phyloP scores from a whole-genome alignment of 2,329 filamentous ascomycete species.

The Aspergillus sp. region DNA sequence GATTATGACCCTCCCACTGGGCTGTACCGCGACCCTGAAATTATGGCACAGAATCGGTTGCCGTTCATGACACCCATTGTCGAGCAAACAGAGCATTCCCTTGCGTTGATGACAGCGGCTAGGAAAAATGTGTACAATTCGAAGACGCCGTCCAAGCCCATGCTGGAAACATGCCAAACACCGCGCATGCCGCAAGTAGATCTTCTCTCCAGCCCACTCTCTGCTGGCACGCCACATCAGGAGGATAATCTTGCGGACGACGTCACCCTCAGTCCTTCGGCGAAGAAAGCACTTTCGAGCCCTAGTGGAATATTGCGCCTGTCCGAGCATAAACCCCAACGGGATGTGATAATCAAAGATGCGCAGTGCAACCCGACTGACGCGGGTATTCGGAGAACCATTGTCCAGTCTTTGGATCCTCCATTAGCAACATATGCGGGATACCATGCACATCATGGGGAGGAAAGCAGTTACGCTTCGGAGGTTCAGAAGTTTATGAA shows the following conservation, averaged over 20 bases:
- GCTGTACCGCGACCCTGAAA: conserved; percentile 69
- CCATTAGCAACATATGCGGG: conserved; percentile 65
- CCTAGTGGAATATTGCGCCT: conserved; percentile 11
- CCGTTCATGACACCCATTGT: conserved; percentile 99
- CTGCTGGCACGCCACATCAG: conserved; percentile 51
- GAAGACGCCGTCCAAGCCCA: conserved; percentile 66
- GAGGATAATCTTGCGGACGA: conserved; percentile 28
- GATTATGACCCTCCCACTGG: conserved; percentile 72
- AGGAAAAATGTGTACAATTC: conserved; percentile 51
- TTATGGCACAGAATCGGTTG: conserved; percentile 78
- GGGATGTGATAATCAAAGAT: conserved; percentile 67
- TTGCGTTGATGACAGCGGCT: conserved; percentile 52
- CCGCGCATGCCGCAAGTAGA: conserved; percentile 30
- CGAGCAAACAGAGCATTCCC: conserved; percentile 82
- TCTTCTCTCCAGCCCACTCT: conserved; percentile 61
- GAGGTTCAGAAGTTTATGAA: conserved; percentile 81
- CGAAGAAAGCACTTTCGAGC: conserved; percentile 25
- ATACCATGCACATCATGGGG: conserved; percentile 63
- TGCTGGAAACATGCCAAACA: conserved; percentile 12
- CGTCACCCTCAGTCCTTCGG: conserved; percentile 27
- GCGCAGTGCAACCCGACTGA: conserved; percentile 82
- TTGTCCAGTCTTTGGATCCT: conserved; percentile 65
- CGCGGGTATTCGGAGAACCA: conserved; percentile 60
- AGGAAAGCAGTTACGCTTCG: conserved; percentile 54
- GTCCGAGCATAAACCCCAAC: conserved; percentile 12